Base-by-base conservation (phyloP, 345 rosid genomes). In the Triadica sebifera region DNA sequence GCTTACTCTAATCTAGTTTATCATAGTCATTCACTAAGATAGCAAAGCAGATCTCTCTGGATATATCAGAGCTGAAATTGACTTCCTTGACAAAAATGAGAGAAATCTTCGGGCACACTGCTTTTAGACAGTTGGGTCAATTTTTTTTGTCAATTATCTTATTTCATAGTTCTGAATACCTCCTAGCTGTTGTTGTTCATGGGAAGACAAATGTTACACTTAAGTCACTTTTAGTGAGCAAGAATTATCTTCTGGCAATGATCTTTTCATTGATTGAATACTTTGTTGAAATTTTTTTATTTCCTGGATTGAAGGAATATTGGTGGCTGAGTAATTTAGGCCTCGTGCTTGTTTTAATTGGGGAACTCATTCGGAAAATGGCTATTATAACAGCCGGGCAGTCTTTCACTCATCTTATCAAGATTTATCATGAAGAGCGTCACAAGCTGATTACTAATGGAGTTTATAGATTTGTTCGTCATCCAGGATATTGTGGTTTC, bases 401-500 rank as follows among this genome's bases (percentile, higher is more conserved):
- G 34, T 75, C 90, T 34, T 91, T 89, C 83, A 88, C 97, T 0
- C 97, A 91, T 77, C 82, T 90, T 6, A 91, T 90, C 74, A 87
- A 82, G 82, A 63, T 80, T n/a, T 20, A 56, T 50, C 83, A 61
- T 4, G 93, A 88, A 73, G 91, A 86, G 67, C 86, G 84, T 72
- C 97, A 89, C 56, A 79, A 57, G 74, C 84, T 91, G 70, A 80
- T 90, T 63, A 90, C 93, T 67, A 67, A 80, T 53, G 92, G 93
- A 53, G 81, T 87, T 34, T 88, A 86, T 74, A 71, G 81, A 15
- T 69, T 84, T n/a, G 75, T 89, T 61, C 90, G 93, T 52, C 88
- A 89, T 84, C 93, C 96, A 1, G 81, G 93, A 70, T 91, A 91
- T 65, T 82, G 80, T 0, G 93, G 94, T 75, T 91, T 91, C 81